Conservation (phyloP, 1,284 basidiomycete species). For the Porodaedalea pini region DNA sequence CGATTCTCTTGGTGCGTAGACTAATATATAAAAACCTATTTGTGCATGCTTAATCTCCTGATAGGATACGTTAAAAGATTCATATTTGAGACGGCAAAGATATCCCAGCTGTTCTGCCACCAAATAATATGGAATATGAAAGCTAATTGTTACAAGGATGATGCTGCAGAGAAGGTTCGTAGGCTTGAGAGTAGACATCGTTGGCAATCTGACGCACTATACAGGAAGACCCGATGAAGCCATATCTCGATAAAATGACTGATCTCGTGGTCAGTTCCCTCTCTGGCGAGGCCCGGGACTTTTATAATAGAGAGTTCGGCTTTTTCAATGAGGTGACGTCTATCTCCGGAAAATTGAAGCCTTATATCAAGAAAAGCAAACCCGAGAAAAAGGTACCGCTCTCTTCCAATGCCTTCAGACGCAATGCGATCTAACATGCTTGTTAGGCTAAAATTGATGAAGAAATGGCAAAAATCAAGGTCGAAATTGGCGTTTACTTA, state of each 20-base stretch:
- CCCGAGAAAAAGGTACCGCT: conserved; percentile 87
- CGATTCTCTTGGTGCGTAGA: conserved; percentile 72
- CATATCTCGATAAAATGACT: conserved; percentile 85
- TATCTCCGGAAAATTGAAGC: conserved; percentile 97
- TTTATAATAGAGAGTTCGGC: conserved; percentile 93
- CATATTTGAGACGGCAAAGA: conserved; percentile 96
- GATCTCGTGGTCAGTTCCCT: conserved; percentile 80
- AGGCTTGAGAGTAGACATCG: neutral
- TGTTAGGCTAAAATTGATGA: conserved; percentile 95
- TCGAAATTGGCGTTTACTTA: conserved; percentile 93
- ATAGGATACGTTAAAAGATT: conserved; percentile 92
- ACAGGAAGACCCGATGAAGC: conserved; percentile 94
- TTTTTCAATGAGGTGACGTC: conserved; percentile 98
- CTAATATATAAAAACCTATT: neutral
- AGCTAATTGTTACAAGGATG: conserved; percentile 95
- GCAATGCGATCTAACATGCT: neutral
- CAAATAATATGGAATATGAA: conserved; percentile 99
- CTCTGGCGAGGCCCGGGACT: conserved; percentile 86
- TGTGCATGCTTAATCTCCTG: neutral
- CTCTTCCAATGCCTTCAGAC: neutral
- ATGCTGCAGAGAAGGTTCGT: conserved; percentile 76
- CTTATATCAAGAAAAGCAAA: conserved; percentile 94
- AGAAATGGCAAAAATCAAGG: conserved; percentile 95
- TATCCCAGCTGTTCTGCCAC: conserved; percentile 98
- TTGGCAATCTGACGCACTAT: conserved; percentile 14